Conservation (phyloP, 768 basidiomycete species). For the Xerocomellus chrysenteron region DNA sequence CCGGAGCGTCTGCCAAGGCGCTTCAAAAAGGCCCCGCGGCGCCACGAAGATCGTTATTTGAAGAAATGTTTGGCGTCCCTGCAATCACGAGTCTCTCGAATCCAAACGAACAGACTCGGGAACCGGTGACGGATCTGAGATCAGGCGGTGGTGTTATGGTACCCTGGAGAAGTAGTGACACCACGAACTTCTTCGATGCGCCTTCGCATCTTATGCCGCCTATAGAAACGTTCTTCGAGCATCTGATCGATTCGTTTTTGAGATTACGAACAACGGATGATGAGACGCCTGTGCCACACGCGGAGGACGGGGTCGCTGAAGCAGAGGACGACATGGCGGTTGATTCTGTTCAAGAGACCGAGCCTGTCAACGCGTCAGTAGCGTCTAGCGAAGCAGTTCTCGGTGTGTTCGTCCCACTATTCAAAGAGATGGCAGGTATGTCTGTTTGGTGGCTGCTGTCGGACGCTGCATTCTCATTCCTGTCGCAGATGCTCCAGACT, state of each 20-base stretch:
- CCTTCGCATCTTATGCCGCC: slow-evolving; percentile 80
- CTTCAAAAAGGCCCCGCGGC: slow-evolving; percentile 29
- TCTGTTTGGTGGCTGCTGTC: background rate
- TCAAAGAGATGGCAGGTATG: slow-evolving; percentile 52
- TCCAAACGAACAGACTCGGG: slow-evolving; percentile 19
- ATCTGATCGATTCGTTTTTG: slow-evolving; percentile 53
- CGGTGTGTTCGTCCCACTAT: slow-evolving; percentile 57
- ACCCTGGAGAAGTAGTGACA: slow-evolving; percentile 42
- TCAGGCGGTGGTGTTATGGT: slow-evolving; percentile 18
- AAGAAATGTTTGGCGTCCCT: slow-evolving; percentile 86
- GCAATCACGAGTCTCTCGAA: slow-evolving; percentile 47
- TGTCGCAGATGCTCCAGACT: slow-evolving; percentile 21
- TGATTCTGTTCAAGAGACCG: slow-evolving; percentile 27
- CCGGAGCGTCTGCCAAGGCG: slow-evolving; percentile 44
- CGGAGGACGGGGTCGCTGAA: slow-evolving; percentile 30
- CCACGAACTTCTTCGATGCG: slow-evolving; percentile 54
- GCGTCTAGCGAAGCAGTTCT: slow-evolving; percentile 57
- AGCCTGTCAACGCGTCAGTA: slow-evolving; percentile 26
- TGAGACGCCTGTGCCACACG: slow-evolving; percentile 7
- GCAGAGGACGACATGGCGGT: slow-evolving; percentile 46
- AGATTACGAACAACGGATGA: slow-evolving; percentile 29
- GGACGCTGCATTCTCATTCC: slow-evolving; percentile 1
- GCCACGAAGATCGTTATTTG: slow-evolving; percentile 65
- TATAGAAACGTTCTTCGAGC: slow-evolving; percentile 66
- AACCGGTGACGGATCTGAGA: slow-evolving; percentile 8